These are phyloP conservation scores for Hypomontagnella submonticulosa DNA, from an alignment of 495 filamentous ascomycete genomes.

Conservation along the genomic window DNA sequence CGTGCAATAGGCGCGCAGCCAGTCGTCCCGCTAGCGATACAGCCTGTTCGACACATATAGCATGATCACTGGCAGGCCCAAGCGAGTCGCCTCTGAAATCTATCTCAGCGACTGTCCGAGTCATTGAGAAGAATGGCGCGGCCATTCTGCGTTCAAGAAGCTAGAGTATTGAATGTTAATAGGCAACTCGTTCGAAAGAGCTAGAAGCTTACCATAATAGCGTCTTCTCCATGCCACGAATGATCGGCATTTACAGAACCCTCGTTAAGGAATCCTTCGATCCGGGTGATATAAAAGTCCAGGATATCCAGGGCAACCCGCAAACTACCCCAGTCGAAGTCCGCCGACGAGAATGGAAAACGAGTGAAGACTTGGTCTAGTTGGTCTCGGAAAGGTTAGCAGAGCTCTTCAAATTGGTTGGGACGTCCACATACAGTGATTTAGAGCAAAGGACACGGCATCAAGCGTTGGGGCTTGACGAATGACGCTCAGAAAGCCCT, in stretches of 20 bases:
- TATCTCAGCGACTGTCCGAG: constrained; percentile 47
- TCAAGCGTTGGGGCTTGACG: constrained; percentile 50
- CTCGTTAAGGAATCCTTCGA: constrained; percentile 53
- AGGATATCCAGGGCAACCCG: constrained; percentile 52
- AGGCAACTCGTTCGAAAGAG: neutral
- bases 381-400: constrained; percentile 45
- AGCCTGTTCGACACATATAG: constrained; percentile 52
- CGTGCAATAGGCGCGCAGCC: constrained; percentile 54
- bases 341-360: constrained; percentile 51
- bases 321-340: constrained; percentile 58
- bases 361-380: constrained; percentile 58
- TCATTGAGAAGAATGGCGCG: constrained; percentile 55
- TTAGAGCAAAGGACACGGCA: constrained; percentile 51
- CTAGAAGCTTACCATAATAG: constrained; percentile 48
- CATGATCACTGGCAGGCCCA: constrained; percentile 45
- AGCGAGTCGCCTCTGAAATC: constrained; percentile 21
- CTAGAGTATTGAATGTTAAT: constrained; percentile 1
- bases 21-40: constrained; percentile 52
- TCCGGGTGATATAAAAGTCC: constrained; percentile 49
- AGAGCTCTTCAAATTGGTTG: neutral
- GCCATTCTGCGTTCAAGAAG: constrained; percentile 54
- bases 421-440: constrained; percentile 47
- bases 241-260: constrained; percentile 38
- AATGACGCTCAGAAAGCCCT: constrained; percentile 55
- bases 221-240: constrained; percentile 54